A percentile compares a stretch with the other conserved stretches of the same genome.
Conservation (phyloP, 345 rosid species). For the Microthlaspi erraticum region DNA sequence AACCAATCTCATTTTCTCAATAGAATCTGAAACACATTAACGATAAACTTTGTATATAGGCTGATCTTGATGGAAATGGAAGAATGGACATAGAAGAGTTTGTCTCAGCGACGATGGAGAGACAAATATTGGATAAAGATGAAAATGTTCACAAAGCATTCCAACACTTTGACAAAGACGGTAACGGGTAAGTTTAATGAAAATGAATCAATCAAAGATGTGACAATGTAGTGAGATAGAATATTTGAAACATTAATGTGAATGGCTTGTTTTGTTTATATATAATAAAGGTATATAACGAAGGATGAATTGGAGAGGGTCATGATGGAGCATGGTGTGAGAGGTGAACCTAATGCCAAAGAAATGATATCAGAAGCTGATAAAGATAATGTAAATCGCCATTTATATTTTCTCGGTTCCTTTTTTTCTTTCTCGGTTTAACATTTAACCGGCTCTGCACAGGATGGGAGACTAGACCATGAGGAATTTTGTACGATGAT, state of each 20-base stretch:
- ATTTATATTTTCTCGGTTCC: background rate
- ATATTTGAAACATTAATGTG: background rate
- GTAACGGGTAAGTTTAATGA: constrained; percentile 55
- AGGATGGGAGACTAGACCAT: constrained; percentile 87
- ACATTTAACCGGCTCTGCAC: background rate
- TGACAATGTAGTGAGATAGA: background rate
- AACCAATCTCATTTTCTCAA: background rate
- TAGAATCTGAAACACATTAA: background rate
- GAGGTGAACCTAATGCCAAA: constrained; percentile 65
- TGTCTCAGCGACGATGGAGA: constrained; percentile 76
- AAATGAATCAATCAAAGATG: background rate
- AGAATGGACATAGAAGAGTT: constrained; percentile 72
- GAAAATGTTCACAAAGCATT: constrained; percentile 74
- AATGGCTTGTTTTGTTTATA: background rate
- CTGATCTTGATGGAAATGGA: constrained; percentile 88
- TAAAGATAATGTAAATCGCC: constrained; percentile 60
- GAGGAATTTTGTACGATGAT: constrained; percentile 90
- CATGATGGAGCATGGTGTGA: constrained; percentile 74
- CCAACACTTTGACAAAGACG: constrained; percentile 69
- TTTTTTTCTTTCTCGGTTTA: background rate
- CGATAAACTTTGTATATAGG: constrained; percentile 41
- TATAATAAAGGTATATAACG: constrained; percentile 59
- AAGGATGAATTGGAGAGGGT: constrained; percentile 73
- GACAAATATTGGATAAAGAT: constrained; percentile 58
- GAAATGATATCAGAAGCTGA: constrained; percentile 76